Base-by-base conservation (phyloP, 164 flowering plant species). In the Houttuynia cordata region DNA sequence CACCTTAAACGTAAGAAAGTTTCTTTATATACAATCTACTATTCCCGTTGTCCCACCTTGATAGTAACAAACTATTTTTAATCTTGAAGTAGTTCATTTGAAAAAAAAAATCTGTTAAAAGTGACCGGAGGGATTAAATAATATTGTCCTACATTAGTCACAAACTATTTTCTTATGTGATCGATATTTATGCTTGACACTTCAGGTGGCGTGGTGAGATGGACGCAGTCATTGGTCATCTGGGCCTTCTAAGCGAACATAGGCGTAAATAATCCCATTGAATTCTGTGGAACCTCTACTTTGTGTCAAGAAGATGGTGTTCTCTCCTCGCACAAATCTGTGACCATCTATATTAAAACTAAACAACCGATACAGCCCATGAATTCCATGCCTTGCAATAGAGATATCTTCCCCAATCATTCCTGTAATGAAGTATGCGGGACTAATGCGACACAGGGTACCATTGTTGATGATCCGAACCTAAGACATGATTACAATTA, bases 381-480 rank as follows among this genome's bases (percentile, higher is more conserved):
- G 94, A 40, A 81, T 84, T n/a, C 94, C 90, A 67, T 84, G 94
- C 49, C 94, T 74, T 4, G 85, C 80, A 3, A 84, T 82, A 0
- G 90, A 20, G 58, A 84, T 86, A 70, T 86, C 90, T 39, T 14
- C 10, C 17, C 96, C 96, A 21, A 88, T 77, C 20, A 67, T 24
- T 20, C 84, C 89, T 9, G 72, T 78, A 17, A 83, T 34, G 54
- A 81, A 87, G 25, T 55, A 60, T 5, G 76, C 68, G 1, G 81
- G 80, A 12, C 76, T 71, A 1, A 45, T 63, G 14, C 55, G 42
- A 12, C 39, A 4, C n/a, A n/a, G n/a, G n/a, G n/a, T n/a, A n/a
- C n/a, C n/a, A 34, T 66, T 59, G 15, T 66, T 66, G 42, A n/a
- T n/a, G n/a, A 66, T 41, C 39, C 64, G 69, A 55, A 66, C 64